Percentiles rank a stretch among this genome's conserved stretches.
Conservation (phyloP, 371 early-diverging fungal genomes). For the Fennellomyces sp. region DNA sequence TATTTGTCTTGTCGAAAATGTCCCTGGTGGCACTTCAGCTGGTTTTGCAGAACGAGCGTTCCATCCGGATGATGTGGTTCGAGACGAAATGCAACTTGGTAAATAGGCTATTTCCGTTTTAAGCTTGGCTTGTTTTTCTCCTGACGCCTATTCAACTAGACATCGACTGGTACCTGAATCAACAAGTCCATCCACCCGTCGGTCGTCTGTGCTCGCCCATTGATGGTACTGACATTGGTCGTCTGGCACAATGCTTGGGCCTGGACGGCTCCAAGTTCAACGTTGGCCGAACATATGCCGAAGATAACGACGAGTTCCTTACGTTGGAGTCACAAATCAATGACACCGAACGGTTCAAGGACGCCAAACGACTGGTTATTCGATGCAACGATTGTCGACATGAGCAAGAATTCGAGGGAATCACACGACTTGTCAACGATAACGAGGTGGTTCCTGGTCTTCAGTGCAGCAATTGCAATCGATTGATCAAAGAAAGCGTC, state of each 20-base stretch:
- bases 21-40: slow-evolving; percentile 34
- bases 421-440: slow-evolving; percentile 39
- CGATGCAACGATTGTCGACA: slow-evolving; percentile 72
- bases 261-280: slow-evolving; percentile 78
- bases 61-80: slow-evolving; percentile 88
- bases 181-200: slow-evolving; percentile 97
- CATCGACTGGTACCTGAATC: slow-evolving; percentile 95
- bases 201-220: slow-evolving; percentile 88
- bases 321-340: slow-evolving; percentile 85
- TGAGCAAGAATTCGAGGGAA: slow-evolving; percentile 54
- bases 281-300: slow-evolving; percentile 12
- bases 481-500: slow-evolving; percentile 31
- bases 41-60: slow-evolving; percentile 82
- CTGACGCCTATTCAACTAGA: slow-evolving; percentile 59
- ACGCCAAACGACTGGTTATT: slow-evolving; percentile 60
- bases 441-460: slow-evolving; percentile 36
- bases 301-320: slow-evolving; percentile 54
- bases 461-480: slow-evolving; percentile 64
- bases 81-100: slow-evolving; percentile 65
- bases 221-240: slow-evolving; percentile 81
- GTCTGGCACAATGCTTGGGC: slow-evolving; percentile 82
- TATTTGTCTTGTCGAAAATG: slow-evolving; percentile 77
- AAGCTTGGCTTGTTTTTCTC: background rate
- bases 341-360: slow-evolving; percentile 84
- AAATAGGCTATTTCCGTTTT: background rate